Base-by-base conservation (phyloP, 179 eudicot genomes). In the Beta macrorhiza region DNA sequence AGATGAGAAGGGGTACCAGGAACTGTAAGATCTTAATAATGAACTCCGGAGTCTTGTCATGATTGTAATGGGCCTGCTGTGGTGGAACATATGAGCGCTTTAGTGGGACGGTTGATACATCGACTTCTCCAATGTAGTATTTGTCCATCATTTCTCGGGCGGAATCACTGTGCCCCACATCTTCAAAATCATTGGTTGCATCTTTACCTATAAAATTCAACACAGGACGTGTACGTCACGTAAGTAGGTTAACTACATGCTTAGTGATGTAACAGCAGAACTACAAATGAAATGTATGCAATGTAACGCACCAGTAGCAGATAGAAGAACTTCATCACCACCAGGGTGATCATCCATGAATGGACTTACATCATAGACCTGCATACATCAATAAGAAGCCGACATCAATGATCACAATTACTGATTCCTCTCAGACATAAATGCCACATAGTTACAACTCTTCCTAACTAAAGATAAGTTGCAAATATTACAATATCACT, bases 311-410 rank as follows among this genome's bases (percentile, higher is more conserved):
- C 98, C 98, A n/a, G 97, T 90, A 79, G 97, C 96, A 49, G 98
- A 82, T 53, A 94, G 91, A 89, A 93, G 82, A 82, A 93, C 94
- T 85, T 92, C 97, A 84, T 87, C 92, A 62, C 98, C 98, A 83
- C 98, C 98, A 29, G 98, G 98, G 79, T 93, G 98, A 78, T 92
- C 96, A 37, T 91, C 97, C 98, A 93, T 91, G 84, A 92, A 93
- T 25, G 91, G 89, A 51, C 93, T 88, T 53, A 93, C 93, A 83
- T 93, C 97, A 85, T 92, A 93, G 57, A 93, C 98, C 97, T 93
- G 90, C 29, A 61, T 20, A 57, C 19, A 5, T 45, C 42, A 68
- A 63, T 79, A 72, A 75, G 19, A 55, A 25, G 7, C 29, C 19
- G 57, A 7, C 32, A 42, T 37, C 47, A 20, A 17, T 5, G 8